These are phyloP conservation scores for Paramecium caudatum DNA, from an alignment of 73 alveolate genomes.

Conservation along the genomic window DNA sequence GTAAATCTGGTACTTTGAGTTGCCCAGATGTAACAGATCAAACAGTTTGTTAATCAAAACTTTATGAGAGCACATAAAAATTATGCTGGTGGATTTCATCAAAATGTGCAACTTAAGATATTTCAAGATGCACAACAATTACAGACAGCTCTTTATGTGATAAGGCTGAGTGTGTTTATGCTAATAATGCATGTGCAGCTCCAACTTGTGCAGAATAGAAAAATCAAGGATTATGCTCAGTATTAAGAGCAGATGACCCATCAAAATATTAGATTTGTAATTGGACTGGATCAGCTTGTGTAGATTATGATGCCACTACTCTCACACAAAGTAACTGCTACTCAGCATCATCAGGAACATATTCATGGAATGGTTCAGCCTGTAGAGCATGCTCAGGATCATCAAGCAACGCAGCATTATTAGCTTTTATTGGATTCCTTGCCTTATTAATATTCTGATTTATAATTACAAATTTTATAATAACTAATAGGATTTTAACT, in stretches of 20 bases:
- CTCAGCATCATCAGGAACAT: background rate
- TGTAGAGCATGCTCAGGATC: slow-evolving; percentile 41
- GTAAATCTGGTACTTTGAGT: no score
- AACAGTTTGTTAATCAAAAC: no score
- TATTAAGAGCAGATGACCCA: background rate
- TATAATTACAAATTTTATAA: no score
- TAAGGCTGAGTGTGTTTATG: no score
- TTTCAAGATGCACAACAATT: no score
- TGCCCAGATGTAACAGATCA: no score
- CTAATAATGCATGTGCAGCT: background rate
- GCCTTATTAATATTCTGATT: background rate
- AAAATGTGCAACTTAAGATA: no score
- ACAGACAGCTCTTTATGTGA: no score
- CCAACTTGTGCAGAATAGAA: background rate
- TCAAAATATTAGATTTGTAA: background rate
- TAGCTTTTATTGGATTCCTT: slow-evolving; percentile 16
- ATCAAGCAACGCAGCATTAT: background rate
- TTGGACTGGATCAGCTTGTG: background rate
- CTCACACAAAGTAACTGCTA: background rate
- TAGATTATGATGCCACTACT: background rate
- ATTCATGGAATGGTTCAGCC: slow-evolving; percentile 8
- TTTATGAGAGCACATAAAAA: no score
- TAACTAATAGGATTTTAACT: no score
- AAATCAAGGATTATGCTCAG: background rate
- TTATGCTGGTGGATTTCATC: no score